Conservation (phyloP, 2,329 filamentous ascomycete genomes). For the Daldinia sp. region DNA sequence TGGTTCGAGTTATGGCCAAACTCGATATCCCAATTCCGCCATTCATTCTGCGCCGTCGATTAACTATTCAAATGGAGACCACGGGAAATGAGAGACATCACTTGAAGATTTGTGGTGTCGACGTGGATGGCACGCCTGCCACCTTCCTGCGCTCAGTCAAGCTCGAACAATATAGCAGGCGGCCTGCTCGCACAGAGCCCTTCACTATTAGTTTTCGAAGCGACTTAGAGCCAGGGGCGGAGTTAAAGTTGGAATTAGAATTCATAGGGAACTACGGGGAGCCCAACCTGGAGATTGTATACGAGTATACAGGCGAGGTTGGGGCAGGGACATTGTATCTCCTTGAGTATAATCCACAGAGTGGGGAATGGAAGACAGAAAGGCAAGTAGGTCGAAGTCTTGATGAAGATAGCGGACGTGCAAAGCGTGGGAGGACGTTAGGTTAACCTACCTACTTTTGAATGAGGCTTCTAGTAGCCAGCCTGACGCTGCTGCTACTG, state of each 20-base stretch:
- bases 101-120: conserved; percentile 48
- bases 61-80: conserved; percentile 43
- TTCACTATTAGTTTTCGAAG: conserved; percentile 50
- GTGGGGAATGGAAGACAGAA: conserved; percentile 41
- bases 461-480: not conserved
- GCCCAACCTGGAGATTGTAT: conserved; percentile 49
- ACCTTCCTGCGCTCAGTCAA: conserved; percentile 53
- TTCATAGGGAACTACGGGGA: conserved; percentile 59
- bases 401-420: not conserved
- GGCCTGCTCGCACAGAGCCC: conserved; percentile 49
- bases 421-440: not conserved
- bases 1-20: conserved; percentile 52
- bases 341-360: conserved; percentile 44
- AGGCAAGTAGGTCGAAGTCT: not conserved
- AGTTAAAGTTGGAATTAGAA: conserved; percentile 52
- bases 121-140: conserved; percentile 52
- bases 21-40: conserved; percentile 48
- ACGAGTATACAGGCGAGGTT: conserved; percentile 26
- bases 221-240: conserved; percentile 33
- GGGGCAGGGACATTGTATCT: conserved; percentile 36
- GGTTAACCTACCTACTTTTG: not conserved
- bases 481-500: no score
- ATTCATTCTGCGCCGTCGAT: conserved; percentile 50
- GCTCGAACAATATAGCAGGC: conserved; percentile 48
- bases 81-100: conserved; percentile 38